These are phyloP conservation scores for Thymus mandschuricus DNA, from an alignment of 257 asterid genomes.

Conservation along the genomic window DNA sequence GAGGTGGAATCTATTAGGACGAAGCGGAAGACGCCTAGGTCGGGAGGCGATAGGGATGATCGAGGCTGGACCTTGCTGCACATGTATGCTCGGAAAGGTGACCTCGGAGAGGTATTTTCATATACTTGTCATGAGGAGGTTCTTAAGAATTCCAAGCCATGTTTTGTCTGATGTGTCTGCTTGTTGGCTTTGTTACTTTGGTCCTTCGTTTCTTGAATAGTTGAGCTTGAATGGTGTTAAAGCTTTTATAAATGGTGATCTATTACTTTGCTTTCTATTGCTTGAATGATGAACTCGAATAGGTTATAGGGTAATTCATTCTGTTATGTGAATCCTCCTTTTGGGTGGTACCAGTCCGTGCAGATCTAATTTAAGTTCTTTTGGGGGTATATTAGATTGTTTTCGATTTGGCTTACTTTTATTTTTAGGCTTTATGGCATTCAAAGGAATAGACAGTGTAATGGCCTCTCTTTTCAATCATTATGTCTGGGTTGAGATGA, in stretches of 20 bases:
- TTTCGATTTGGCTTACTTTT: not conserved
- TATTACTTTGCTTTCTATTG: conserved; percentile 6
- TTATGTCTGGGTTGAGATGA: not conserved
- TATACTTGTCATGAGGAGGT: not conserved
- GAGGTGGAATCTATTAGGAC: conserved; percentile 52
- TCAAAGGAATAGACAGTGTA: not conserved
- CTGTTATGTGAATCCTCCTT: conserved; percentile 3
- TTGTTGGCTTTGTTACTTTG: conserved; percentile 14
- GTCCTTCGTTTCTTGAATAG: not conserved
- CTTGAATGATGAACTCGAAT: not conserved
- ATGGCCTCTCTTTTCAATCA: not conserved
- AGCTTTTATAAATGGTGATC: not conserved
- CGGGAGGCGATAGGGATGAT: conserved; percentile 72
- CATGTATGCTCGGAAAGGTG: conserved; percentile 79
- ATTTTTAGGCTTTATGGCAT: not conserved
- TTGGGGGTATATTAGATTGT: not conserved
- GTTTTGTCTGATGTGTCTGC: not conserved
- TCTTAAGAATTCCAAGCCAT: not conserved
- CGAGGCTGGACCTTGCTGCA: conserved; percentile 95
- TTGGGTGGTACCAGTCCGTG: not conserved
- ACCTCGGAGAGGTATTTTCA: conserved; percentile 72
- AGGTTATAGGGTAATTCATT: not conserved
- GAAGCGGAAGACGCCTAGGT: conserved; percentile 47
- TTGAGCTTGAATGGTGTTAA: not conserved
- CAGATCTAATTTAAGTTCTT: not conserved